phyloP scores from a whole-genome alignment of 2,329 filamentous ascomycete genomes.

The Fusarium sterilihyphosum region DNA sequence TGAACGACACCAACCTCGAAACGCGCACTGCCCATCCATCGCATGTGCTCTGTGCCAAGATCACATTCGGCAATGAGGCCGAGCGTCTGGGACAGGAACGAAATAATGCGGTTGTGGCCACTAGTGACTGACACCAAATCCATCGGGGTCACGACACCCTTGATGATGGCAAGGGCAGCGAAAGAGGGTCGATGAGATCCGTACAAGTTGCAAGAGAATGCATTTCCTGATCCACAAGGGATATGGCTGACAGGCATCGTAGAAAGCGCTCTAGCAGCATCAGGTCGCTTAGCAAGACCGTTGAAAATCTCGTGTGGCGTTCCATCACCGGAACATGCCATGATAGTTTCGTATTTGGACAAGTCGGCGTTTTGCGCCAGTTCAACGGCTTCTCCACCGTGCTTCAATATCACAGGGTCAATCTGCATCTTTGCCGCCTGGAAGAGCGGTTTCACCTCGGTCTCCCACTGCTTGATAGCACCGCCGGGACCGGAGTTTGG shows the following conservation, averaged over 20 bases:
- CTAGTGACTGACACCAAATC: constrained; percentile 92
- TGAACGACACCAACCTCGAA: constrained; percentile 89
- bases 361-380: constrained; percentile 81
- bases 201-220: constrained; percentile 88
- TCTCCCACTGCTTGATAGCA: constrained; percentile 77
- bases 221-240: constrained; percentile 94
- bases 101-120: constrained; percentile 76
- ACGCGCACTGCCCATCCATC: constrained; percentile 89
- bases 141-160: constrained; percentile 83
- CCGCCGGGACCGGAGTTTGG: constrained; percentile 86
- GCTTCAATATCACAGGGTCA: constrained; percentile 76
- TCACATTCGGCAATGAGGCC: constrained; percentile 93
- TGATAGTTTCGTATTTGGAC: constrained; percentile 82
- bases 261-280: constrained; percentile 78
- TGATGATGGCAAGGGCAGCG: constrained; percentile 85
- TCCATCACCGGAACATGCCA: constrained; percentile 92
- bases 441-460: constrained; percentile 82
- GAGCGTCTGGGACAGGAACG: constrained; percentile 89
- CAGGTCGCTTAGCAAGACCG: constrained; percentile 79
- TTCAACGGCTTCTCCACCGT: constrained; percentile 80
- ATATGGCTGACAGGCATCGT: constrained; percentile 86
- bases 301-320: constrained; percentile 95
- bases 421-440: constrained; percentile 81
- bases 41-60: constrained; percentile 86
- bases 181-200: constrained; percentile 80